Evolutionary conservation across 2,329 filamentous ascomycete genomes (phyloP).

Genomic region (Pseudocercospora vitis): DNA sequence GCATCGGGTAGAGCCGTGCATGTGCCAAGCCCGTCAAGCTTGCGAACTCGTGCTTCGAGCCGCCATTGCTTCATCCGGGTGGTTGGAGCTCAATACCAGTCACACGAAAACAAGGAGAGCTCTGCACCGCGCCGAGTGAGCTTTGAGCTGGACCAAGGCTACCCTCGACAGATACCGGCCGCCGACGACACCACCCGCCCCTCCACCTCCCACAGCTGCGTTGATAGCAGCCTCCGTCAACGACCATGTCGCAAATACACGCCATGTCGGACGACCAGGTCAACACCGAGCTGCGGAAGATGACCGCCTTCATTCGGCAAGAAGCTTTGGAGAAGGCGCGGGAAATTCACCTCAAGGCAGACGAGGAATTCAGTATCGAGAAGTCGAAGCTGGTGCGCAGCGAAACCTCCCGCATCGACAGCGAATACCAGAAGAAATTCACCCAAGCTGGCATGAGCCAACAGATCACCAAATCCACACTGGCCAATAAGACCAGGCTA

Average conservation of each 20-base stretch:
- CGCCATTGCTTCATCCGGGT: background rate
- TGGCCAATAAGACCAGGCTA: slow-evolving; percentile 93
- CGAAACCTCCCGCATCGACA: slow-evolving; percentile 90
- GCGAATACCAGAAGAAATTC: slow-evolving; percentile 96
- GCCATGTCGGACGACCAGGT: slow-evolving; percentile 98
- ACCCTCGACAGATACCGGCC: background rate
- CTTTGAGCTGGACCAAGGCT: slow-evolving; percentile 5
- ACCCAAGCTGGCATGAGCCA: slow-evolving; percentile 98
- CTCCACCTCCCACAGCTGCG: slow-evolving; percentile 15
- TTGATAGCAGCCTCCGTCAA: slow-evolving; percentile 14
- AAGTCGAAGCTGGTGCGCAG: slow-evolving; percentile 98
- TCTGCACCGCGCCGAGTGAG: background rate
- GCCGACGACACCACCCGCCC: background rate
- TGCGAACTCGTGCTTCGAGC: slow-evolving; percentile 9
- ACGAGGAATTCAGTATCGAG: slow-evolving; percentile 98
- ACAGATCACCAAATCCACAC: slow-evolving; percentile 95
- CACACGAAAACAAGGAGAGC: background rate
- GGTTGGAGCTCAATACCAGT: background rate
- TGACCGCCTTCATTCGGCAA: slow-evolving; percentile 99
- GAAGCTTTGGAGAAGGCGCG: slow-evolving; percentile 95
- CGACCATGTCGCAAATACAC: slow-evolving; percentile 86
- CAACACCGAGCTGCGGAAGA: slow-evolving; percentile 97
- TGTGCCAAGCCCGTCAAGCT: background rate
- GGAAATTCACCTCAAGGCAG: slow-evolving; percentile 97
- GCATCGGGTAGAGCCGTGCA: background rate